Conservation (phyloP, 441 rosid genomes). For the Erodium chrysanthum region DNA sequence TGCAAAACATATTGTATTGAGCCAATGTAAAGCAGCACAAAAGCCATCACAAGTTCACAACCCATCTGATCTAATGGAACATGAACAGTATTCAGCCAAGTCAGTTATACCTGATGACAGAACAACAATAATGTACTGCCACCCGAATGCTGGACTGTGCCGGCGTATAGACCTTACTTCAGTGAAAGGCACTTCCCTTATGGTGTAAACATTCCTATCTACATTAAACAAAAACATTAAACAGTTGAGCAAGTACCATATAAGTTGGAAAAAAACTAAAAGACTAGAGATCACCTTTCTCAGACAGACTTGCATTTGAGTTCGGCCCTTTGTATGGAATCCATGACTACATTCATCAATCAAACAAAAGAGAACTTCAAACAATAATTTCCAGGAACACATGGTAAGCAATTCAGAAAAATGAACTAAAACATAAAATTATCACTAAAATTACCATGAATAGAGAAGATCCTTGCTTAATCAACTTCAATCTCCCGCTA, state of each 20-base stretch:
- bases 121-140: conserved; percentile 88
- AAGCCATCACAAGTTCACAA: not conserved
- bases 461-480: conserved; percentile 64
- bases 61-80: too few relatives aligned
- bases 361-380: not conserved
- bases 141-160: conserved; percentile 80
- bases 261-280: conserved; percentile 2
- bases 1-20: conserved; percentile 25
- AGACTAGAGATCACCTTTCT: conserved; percentile 46
- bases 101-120: conserved; percentile 60
- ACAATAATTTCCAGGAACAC: not conserved
- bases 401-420: conserved; percentile 6
- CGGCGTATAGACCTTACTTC: conserved; percentile 77
- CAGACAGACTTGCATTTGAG: conserved; percentile 55
- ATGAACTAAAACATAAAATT: conserved; percentile 6
- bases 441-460: conserved; percentile 66
- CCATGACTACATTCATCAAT: conserved; percentile 53
- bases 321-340: conserved; percentile 71
- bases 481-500: conserved; percentile 78
- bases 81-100: not conserved
- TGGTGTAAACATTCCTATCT: conserved; percentile 84
- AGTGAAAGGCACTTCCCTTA: conserved; percentile 59
- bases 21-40: too few relatives aligned
- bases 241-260: conserved; percentile 2
- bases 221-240: conserved; percentile 22